Base-by-base conservation (phyloP, 1,284 basidiomycete species). In the Peniophora sp. region DNA sequence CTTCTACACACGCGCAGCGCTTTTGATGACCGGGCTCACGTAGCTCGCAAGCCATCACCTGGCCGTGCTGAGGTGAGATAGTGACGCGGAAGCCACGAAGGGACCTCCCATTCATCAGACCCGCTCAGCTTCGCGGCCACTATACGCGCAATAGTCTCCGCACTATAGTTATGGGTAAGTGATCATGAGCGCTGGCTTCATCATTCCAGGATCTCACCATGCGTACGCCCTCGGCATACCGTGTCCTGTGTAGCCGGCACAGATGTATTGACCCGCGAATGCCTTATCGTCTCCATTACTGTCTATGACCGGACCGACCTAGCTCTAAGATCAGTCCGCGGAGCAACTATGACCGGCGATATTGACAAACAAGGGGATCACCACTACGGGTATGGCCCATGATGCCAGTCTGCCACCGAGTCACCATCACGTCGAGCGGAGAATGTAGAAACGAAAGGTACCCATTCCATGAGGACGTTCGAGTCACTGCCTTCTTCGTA, bases 171-270 rank as follows among this genome's bases (percentile, higher is more conserved):
- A 22, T 16, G 27, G 12, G 27, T 32, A 32, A 32, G 27, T 32
- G 12, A 32, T 12, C n/a, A 49, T 38, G 34, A 45, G 10, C 35
- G 9, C 39, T 9, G 8, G 16, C 20, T 8, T 9, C 39, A 17
- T 41, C 39, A 2, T 41, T 20, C 23, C 39, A 23, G 50, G 47
- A 10, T 45, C 76, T 47, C 59, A 87, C 85, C 87, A 89, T 43
- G 74, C 78, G 60, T 76, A 88, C 0, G 85, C 81, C 2, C 87
- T 76, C 3, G 87, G 81, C 87, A 92, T 92, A 0, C 89, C 89
- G 58, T 91, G 89, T 0, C 89, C 89, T 0, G 77, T 73, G 60
- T 82, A 91, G 8, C 89, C 89, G 0, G 83, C 89, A 1, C 82
- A 70, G n/a, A 92, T 78, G 57, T 79, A 92, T 56, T 92, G 87